These are phyloP conservation scores for Ceratocystiopsis sp. DNA, from an alignment of 2,329 filamentous ascomycete genomes.

Conservation along the genomic window DNA sequence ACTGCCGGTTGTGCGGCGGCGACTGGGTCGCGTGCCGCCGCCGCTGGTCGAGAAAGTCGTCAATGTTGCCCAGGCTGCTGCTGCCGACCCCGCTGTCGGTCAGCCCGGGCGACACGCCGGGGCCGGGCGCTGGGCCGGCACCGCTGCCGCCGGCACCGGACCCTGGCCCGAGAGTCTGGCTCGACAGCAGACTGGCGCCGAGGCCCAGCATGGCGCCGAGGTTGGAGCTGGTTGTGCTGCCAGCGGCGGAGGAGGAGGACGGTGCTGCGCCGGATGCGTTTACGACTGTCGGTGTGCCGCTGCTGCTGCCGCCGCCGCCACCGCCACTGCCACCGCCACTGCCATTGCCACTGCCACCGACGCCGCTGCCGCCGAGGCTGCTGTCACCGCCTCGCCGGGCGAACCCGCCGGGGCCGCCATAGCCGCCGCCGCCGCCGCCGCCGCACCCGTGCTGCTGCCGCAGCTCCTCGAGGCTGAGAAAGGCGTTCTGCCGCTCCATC, in stretches of 20 bases:
- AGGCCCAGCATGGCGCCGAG: neutral
- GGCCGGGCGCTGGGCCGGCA: neutral
- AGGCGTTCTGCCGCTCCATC: constrained; percentile 81
- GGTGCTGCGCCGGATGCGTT: too few relatives aligned
- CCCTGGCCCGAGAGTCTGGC: neutral
- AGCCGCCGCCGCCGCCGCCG: constrained; percentile 9
- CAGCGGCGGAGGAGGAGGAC: too few relatives aligned
- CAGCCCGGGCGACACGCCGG: too few relatives aligned
- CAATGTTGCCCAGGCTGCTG: constrained; percentile 1
- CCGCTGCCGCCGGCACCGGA: neutral
- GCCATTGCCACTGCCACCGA: neutral
- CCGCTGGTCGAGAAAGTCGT: constrained; percentile 1
- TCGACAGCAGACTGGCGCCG: neutral
- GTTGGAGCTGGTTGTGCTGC: neutral
- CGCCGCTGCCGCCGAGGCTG: constrained; percentile 4
- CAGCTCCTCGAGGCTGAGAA: constrained; percentile 39
- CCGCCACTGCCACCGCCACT: neutral
- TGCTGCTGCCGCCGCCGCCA: neutral
- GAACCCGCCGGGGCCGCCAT: too few relatives aligned
- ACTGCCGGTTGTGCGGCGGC: constrained; percentile 13
- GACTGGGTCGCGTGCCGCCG: constrained; percentile 22
- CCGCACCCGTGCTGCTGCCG: constrained; percentile 15
- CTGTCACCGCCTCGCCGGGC: constrained; percentile 2
- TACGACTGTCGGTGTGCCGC: neutral
- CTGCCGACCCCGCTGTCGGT: neutral